Conservation (phyloP, 2,329 filamentous ascomycete genomes). For the Xylaria sp. region DNA sequence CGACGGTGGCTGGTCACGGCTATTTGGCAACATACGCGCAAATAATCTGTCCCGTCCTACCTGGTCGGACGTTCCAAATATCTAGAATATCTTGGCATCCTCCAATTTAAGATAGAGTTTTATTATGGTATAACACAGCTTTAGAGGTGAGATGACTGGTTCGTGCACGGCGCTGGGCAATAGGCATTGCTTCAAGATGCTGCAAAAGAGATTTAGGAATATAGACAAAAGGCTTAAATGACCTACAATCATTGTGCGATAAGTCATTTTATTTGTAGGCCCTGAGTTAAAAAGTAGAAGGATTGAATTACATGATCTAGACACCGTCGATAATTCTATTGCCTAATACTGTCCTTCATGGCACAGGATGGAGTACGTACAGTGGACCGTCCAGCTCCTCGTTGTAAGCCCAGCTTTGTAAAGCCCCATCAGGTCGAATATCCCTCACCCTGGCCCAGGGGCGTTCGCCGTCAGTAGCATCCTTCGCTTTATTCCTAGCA, state of each 20-base stretch:
- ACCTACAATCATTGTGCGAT: too few species aligned
- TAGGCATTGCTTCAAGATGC: too few species aligned
- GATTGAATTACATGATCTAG: constrained; percentile 2
- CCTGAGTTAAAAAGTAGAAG: background rate
- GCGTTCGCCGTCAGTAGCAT: background rate
- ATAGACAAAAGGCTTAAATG: too few species aligned
- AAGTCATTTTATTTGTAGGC: background rate
- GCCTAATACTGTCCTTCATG: constrained; percentile 17
- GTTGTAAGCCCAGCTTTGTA: constrained; percentile 13
- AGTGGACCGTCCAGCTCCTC: constrained; percentile 5
- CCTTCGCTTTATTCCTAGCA: background rate
- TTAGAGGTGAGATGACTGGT: background rate
- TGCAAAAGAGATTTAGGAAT: too few species aligned
- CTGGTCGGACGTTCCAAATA: background rate
- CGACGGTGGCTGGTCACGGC: background rate
- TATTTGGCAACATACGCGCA: background rate
- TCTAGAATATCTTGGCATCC: background rate
- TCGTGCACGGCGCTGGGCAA: background rate
- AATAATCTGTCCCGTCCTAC: background rate
- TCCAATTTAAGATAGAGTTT: background rate
- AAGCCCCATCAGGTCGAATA: background rate
- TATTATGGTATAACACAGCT: background rate
- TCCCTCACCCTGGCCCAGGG: constrained; percentile 7
- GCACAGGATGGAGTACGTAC: constrained; percentile 15
- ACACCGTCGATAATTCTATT: constrained; percentile 17